Base-by-base conservation (phyloP, 352 stramenopile genomes). In the Phytophthora sp. region DNA sequence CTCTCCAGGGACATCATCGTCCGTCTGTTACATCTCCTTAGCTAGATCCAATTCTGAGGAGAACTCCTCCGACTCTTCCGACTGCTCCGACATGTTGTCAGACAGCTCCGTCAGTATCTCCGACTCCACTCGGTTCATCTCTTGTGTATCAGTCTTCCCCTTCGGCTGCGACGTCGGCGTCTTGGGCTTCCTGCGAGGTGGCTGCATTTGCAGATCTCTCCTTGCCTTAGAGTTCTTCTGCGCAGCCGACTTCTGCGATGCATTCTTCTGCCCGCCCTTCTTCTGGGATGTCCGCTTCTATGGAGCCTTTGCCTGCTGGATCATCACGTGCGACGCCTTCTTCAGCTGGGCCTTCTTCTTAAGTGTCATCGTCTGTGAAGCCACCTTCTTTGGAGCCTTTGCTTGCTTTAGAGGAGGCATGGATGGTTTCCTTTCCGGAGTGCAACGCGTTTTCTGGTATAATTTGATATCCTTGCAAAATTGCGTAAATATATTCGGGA, bases 321-420 rank as follows among this genome's bases (percentile, higher is more conserved):
- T 23, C 45, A 31, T 53, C 45, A 39, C n/a, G 45, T 23, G 45
- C 26, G 45, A 53, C 24, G 45, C 24, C 26, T 53, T 38, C 45
- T 53, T 53, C 45, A 38, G 45, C 45, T 53, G 15, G 4, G 45
- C 29, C 9, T 33, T 53, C 45, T 53, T 53, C 45, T 36, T 53
- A 38, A 26, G 15, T 38, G 45, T 16, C 24, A 53, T 26, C 45
- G 0, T 39, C 45, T 36, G 4, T 26, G 24, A 24, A 6, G 16
- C 45, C 45, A 53, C 45, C 45, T 53, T 26, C 26, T 26, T 24
- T 26, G 45, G 45, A 53, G 13, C 26, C 6, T 39, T 53, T 1
- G 26, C 44, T 52, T 52, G 44, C 24, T 35, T 36, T 52, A 20
- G 42, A 3, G 42, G 23, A 18, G 26, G 45, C 45, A 23, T 38